A percentile compares a stretch with the other conserved stretches of the same genome.
Evolutionary conservation across 1,139 yeast species (phyloP).

Genomic region (Scheffersomyces illinoinensis): DNA sequence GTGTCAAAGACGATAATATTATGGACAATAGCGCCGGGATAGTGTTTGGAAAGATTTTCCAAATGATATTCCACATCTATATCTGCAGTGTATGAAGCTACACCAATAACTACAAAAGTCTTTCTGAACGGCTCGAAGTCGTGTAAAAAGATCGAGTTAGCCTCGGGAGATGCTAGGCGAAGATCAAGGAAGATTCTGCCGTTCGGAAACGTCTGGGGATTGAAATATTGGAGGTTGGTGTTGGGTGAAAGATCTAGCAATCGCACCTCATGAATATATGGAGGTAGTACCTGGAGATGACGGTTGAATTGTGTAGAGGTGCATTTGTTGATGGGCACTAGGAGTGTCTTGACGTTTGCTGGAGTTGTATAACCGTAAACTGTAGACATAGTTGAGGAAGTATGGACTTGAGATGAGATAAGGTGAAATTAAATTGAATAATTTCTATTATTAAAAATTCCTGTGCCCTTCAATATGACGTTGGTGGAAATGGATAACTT

Average conservation of each 20-base stretch:
- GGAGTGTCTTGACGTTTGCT: conserved; percentile 63
- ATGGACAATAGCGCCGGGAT: conserved; percentile 65
- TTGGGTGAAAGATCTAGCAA: conserved; percentile 74
- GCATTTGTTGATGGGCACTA: conserved; percentile 71
- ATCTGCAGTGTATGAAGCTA: conserved; percentile 45
- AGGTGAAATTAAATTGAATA: neutral
- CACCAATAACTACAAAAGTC: conserved; percentile 66
- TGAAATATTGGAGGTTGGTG: conserved; percentile 57
- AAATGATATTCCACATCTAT: conserved; percentile 28
- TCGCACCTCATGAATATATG: conserved; percentile 60
- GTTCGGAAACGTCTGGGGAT: conserved; percentile 82
- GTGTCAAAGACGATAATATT: conserved; percentile 61
- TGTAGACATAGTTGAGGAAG: conserved; percentile 7
- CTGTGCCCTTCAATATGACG: neutral
- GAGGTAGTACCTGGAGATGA: conserved; percentile 46
- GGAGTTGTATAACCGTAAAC: conserved; percentile 45
- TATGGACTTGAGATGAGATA: neutral
- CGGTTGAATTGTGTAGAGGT: conserved; percentile 46
- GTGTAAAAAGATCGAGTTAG: conserved; percentile 63
- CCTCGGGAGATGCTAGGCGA: conserved; percentile 48
- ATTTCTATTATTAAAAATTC: neutral
- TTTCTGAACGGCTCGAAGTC: conserved; percentile 91
- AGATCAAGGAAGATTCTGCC: conserved; percentile 71
- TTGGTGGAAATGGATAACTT: neutral
- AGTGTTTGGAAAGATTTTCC: conserved; percentile 28